These are phyloP conservation scores for Plasmodium ovale DNA, from an alignment of 169 alveolate species.

Conservation along the genomic window DNA sequence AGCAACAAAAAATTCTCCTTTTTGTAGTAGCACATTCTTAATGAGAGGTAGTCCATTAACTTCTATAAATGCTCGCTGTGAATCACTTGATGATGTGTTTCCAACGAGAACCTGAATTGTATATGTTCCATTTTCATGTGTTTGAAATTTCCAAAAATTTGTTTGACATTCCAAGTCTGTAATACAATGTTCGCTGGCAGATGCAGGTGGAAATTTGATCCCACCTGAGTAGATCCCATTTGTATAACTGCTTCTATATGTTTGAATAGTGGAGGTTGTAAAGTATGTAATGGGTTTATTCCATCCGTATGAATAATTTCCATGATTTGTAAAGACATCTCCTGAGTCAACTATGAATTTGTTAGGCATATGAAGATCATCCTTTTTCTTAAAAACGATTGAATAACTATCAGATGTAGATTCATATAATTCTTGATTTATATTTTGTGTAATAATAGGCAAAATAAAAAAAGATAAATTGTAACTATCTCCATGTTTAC, in stretches of 20 bases:
- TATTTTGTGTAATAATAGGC: neutral
- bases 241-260: neutral
- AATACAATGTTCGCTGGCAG: conserved; percentile 68
- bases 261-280: neutral
- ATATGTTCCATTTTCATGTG: conserved; percentile 60
- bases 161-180: conserved; percentile 35
- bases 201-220: conserved; percentile 65
- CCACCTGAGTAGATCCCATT: conserved; percentile 57
- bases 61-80: conserved; percentile 47
- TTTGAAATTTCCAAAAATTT: conserved; percentile 57
- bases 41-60: conserved; percentile 63
- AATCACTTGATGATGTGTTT: conserved; percentile 8
- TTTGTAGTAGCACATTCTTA: conserved; percentile 15
- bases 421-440: neutral
- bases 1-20: conserved; percentile 44
- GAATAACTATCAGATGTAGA: conserved; percentile 57
- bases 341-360: conserved; percentile 53
- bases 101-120: conserved; percentile 61
- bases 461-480: conserved; percentile 41
- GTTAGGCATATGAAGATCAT: conserved; percentile 22
- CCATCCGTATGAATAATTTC: conserved; percentile 58
- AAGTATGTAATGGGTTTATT: conserved; percentile 4
- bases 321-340: conserved; percentile 28
- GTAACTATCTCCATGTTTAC: neutral
- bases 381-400: conserved; percentile 39